A percentile compares a stretch with the other conserved stretches of the same genome.
phyloP scores from a whole-genome alignment of 1,139 yeast genomes.

The Dujonia santamariae region DNA sequence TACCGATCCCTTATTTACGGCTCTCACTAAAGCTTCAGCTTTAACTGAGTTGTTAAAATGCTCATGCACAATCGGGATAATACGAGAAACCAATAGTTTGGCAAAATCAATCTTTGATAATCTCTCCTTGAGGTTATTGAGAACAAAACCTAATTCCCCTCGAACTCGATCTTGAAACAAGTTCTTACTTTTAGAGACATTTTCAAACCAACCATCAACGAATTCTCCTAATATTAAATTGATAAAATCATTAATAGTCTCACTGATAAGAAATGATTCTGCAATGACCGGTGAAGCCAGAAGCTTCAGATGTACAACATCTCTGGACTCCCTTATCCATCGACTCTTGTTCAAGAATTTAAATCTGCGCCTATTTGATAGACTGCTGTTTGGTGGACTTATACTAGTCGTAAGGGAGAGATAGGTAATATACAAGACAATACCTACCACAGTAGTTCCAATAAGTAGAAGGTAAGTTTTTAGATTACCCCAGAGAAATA shows the following conservation, averaged over 20 bases:
- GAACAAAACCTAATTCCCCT: conserved; percentile 42
- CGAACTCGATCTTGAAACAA: conserved; percentile 56
- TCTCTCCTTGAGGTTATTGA: conserved; percentile 39
- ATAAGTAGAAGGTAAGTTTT: too few relatives aligned
- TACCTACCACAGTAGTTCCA: too few relatives aligned
- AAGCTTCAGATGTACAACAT: too few relatives aligned
- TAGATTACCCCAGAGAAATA: too few relatives aligned
- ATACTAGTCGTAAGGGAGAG: too few relatives aligned
- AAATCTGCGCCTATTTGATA: too few relatives aligned
- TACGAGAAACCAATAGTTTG: conserved; percentile 50
- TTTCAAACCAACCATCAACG: conserved; percentile 60
- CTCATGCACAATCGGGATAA: conserved; percentile 64
- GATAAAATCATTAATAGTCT: conserved; percentile 51
- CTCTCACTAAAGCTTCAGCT: conserved; percentile 48
- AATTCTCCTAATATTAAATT: conserved; percentile 57
- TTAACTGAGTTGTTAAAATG: conserved; percentile 55
- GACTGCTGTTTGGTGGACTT: too few relatives aligned
- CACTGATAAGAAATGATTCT: conserved; percentile 52
- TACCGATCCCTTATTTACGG: too few relatives aligned
- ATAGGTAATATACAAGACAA: too few relatives aligned
- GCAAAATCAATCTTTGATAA: conserved; percentile 51
- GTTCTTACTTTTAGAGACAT: conserved; percentile 40
- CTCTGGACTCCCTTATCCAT: too few relatives aligned
- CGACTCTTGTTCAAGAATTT: too few relatives aligned
- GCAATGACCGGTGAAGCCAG: conserved; percentile 44